Conservation (phyloP, 2,329 filamentous ascomycete species). For the Tolypocladium sp. region DNA sequence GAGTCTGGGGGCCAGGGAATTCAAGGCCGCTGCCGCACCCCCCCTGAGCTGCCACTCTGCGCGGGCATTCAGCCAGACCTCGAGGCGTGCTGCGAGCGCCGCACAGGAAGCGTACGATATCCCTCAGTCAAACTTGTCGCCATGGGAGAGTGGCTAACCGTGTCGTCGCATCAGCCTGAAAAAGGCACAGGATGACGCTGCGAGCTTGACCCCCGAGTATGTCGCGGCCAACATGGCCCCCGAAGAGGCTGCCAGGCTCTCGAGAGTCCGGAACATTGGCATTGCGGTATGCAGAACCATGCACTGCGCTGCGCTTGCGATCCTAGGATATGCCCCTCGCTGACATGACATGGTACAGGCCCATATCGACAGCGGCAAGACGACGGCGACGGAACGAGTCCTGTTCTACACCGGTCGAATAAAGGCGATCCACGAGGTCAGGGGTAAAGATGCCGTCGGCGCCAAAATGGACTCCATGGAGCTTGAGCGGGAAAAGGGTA, state of each 20-base stretch:
- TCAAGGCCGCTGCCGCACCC: constrained; percentile 14
- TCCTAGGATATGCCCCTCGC: neutral
- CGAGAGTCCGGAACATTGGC: constrained; percentile 88
- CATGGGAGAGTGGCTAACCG: constrained; percentile 6
- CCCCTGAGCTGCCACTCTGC: constrained; percentile 12
- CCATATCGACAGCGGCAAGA: constrained; percentile 98
- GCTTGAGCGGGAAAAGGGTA: constrained; percentile 93
- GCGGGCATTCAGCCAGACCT: constrained; percentile 25
- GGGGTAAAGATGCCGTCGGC: constrained; percentile 87
- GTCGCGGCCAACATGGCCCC: constrained; percentile 74
- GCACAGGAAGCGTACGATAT: constrained; percentile 32
- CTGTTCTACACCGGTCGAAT: constrained; percentile 98
- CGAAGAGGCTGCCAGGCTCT: constrained; percentile 67
- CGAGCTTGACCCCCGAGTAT: constrained; percentile 43
- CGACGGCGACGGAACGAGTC: constrained; percentile 90
- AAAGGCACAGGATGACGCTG: constrained; percentile 44
- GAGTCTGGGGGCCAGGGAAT: constrained; percentile 15
- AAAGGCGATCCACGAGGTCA: constrained; percentile 93
- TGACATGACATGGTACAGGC: constrained; percentile 43
- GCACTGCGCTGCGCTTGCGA: neutral
- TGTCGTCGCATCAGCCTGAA: constrained; percentile 25
- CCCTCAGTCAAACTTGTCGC: neutral
- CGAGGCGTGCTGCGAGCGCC: constrained; percentile 17
- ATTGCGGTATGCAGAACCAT: constrained; percentile 63
- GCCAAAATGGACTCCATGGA: constrained; percentile 99